Base-by-base conservation (phyloP, 2,329 filamentous ascomycete species). In the Fusarium praegraminearum region DNA sequence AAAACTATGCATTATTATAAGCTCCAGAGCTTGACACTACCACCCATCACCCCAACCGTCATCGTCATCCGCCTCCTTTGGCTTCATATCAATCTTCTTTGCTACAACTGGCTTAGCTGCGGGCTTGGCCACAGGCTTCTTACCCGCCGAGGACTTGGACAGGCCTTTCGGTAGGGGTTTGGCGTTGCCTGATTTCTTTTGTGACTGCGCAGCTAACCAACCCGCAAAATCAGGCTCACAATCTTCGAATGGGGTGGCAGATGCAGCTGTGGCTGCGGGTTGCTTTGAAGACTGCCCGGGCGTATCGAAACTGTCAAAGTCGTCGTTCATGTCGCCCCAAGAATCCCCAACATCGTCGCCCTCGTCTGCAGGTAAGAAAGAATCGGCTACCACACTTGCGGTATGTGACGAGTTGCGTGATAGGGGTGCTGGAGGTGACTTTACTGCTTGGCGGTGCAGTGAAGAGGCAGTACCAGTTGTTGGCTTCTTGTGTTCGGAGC, bases 161-260 rank as follows among this genome's bases (percentile, higher is more conserved):
- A 98, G 78, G 0, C 95, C 95, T 80, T 97, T 99, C 1, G 95
- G 94, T 57, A 98, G 77, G 4, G 90, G 82, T 70, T 92, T 96
- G 43, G 76, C 54, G 62, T 36, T 30, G 10, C 33, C 49, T 16
- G 79, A 85, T 82, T 97, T 98, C 67, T 91, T 88, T 67, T 90
- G 86, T 8, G 91, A 89, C 77, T 98, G 93, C 15, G 94, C 94
- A 15, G 93, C 94, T 24, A 98, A 80, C 94, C 96, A 98, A 7
- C 94, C 94, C 7, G 94, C 95, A 79, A 99, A 98, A 78, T 98
- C 96, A 0, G 95, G 95, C 78, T 99, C 95, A 28, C 92, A 90
- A 72, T 97, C 94, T 62, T 95, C 93, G 69, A 91, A 95, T 0
- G 90, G 85, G 9, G 85, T 81, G 32, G 80, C 74, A 8, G 77